phyloP scores from a whole-genome alignment of 2,329 filamentous ascomycete species.

The Colletotrichum sp. region DNA sequence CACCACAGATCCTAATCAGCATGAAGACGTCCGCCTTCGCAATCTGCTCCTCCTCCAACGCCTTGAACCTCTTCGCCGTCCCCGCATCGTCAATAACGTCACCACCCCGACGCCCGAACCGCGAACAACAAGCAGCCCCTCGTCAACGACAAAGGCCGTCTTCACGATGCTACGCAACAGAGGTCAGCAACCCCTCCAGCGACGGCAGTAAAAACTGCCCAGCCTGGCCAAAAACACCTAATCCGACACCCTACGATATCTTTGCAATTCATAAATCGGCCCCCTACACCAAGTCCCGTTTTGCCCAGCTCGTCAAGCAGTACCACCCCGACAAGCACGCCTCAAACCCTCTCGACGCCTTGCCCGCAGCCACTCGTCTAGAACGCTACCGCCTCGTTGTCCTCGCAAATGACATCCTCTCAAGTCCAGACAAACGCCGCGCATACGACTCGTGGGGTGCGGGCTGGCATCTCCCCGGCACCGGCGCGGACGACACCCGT shows the following conservation, averaged over 20 bases:
- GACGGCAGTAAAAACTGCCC: constrained; percentile 1
- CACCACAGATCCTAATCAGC: not conserved
- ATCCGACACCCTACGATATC: constrained; percentile 90
- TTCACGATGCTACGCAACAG: constrained; percentile 8
- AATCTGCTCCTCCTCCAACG: constrained; percentile 11
- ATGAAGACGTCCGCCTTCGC: constrained; percentile 16
- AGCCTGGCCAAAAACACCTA: constrained; percentile 51
- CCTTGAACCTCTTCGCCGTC: constrained; percentile 20
- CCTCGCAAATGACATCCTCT: constrained; percentile 86
- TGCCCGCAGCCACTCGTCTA: constrained; percentile 63
- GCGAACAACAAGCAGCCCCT: not conserved
- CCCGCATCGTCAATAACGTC: constrained; percentile 26
- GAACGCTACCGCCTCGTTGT: constrained; percentile 91
- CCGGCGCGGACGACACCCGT: constrained; percentile 58
- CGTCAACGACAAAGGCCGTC: not conserved
- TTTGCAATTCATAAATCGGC: constrained; percentile 61
- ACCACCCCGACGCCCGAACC: constrained; percentile 9
- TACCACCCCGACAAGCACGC: constrained; percentile 84
- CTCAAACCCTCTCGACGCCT: constrained; percentile 26
- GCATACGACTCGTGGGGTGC: constrained; percentile 83
- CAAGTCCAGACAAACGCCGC: constrained; percentile 76
- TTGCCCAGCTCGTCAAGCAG: constrained; percentile 91
- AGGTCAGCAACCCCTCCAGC: not conserved
- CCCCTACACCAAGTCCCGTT: constrained; percentile 82
- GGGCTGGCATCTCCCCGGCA: constrained; percentile 67